These are phyloP conservation scores for Dactylella cylindrospora DNA, from an alignment of 2,329 filamentous ascomycete species.

Conservation along the genomic window DNA sequence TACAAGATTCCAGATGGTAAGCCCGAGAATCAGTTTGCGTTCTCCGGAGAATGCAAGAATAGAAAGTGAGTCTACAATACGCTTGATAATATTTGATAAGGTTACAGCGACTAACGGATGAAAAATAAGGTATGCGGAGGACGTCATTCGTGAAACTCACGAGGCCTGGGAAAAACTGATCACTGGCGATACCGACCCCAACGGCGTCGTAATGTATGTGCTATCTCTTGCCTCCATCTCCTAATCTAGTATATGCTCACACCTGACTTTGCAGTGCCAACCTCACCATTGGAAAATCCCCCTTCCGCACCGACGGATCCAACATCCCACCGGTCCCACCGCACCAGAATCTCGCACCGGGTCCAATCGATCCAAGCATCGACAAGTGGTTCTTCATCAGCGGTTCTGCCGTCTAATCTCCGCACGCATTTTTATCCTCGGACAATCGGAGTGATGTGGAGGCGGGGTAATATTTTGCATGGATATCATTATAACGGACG, in stretches of 20 bases:
- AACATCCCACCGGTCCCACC: slow-evolving; percentile 75
- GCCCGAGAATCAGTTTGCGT: slow-evolving; percentile 99
- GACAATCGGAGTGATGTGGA: no score
- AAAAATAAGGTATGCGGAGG: slow-evolving; percentile 74
- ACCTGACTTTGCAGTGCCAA: slow-evolving; percentile 67
- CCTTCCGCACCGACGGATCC: slow-evolving; percentile 67
- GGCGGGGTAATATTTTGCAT: no score
- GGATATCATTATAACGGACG: no score
- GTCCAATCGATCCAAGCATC: slow-evolving; percentile 90
- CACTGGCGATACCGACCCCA: slow-evolving; percentile 78
- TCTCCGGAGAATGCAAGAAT: slow-evolving; percentile 99
- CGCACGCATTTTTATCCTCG: no score
- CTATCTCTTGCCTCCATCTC: neutral
- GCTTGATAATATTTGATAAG: slow-evolving; percentile 39
- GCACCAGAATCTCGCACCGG: slow-evolving; percentile 77
- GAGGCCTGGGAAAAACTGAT: slow-evolving; percentile 98
- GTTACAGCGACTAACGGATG: neutral
- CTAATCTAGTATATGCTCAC: slow-evolving; percentile 49
- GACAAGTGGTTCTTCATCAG: slow-evolving; percentile 99
- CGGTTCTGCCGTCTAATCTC: slow-evolving; percentile 79
- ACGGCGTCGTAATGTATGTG: slow-evolving; percentile 78
- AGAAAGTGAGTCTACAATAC: slow-evolving; percentile 66
- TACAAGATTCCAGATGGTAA: slow-evolving; percentile 99
- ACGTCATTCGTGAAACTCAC: slow-evolving; percentile 91
- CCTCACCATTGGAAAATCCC: slow-evolving; percentile 71